Evolutionary conservation across 2,329 filamentous ascomycete genomes (phyloP).

Genomic region (Scolecobasidium constrictum): DNA sequence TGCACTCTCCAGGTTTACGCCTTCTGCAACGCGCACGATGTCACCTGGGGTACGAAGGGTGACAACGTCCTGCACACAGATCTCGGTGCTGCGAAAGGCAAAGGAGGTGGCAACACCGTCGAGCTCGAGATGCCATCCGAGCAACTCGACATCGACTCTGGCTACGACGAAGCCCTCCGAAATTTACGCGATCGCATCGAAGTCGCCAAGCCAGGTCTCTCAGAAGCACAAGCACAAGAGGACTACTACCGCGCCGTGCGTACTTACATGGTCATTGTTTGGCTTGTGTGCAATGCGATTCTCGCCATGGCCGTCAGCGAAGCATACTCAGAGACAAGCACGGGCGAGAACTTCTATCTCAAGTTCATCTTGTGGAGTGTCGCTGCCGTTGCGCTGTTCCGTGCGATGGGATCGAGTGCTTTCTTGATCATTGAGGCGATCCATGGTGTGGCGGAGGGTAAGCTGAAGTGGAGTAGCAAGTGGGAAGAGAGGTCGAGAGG

Average conservation of each 20-base stretch:
- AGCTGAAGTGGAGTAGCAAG: slow-evolving; percentile 45
- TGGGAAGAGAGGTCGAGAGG: slow-evolving; percentile 4
- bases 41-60: slow-evolving; percentile 97
- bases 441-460: slow-evolving; percentile 77
- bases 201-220: slow-evolving; percentile 50
- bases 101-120: slow-evolving; percentile 57
- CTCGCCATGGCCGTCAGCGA: slow-evolving; percentile 90
- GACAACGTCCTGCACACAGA: slow-evolving; percentile 94
- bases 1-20: slow-evolving; percentile 97
- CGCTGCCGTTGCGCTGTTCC: slow-evolving; percentile 74
- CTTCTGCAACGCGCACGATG: slow-evolving; percentile 98
- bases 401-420: slow-evolving; percentile 68
- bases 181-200: slow-evolving; percentile 91
- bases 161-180: slow-evolving; percentile 91
- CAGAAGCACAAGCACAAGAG: slow-evolving; percentile 81
- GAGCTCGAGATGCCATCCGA: slow-evolving; percentile 97
- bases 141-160: slow-evolving; percentile 94
- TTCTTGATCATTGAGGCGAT: slow-evolving; percentile 78
- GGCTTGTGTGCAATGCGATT: slow-evolving; percentile 87
- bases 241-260: slow-evolving; percentile 97
- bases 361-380: slow-evolving; percentile 90
- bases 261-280: slow-evolving; percentile 94
- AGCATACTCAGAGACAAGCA: slow-evolving; percentile 60
- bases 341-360: slow-evolving; percentile 80
- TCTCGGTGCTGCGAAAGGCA: slow-evolving; percentile 73